A percentile compares a stretch with the other conserved stretches of the same genome.
Evolutionary conservation across 768 basidiomycete genomes (phyloP).

Genomic region (Rhizopogon vesiculosus): DNA sequence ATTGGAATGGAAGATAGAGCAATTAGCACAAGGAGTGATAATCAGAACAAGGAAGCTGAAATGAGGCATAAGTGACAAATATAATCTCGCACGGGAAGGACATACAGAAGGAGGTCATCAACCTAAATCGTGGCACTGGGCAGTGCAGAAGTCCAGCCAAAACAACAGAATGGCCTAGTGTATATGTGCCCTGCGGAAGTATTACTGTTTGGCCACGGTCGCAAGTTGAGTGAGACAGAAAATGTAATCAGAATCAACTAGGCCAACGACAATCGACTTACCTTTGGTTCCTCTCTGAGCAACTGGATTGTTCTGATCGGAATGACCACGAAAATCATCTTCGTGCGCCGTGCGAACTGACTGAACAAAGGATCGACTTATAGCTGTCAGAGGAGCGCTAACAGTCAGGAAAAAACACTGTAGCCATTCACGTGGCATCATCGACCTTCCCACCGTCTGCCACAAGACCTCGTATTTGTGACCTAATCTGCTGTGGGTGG

Average conservation of each 20-base stretch:
- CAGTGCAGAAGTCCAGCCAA: not conserved
- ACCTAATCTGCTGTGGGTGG: not conserved
- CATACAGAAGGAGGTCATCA: not conserved
- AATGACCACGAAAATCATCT: too few relatives aligned
- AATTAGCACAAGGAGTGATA: not conserved
- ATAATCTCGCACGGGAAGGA: not conserved
- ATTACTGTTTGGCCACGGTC: not conserved
- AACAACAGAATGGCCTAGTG: not conserved
- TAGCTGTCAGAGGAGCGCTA: not conserved
- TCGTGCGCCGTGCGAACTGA: too few relatives aligned
- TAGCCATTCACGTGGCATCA: not conserved
- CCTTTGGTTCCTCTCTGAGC: not conserved
- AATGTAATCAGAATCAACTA: not conserved
- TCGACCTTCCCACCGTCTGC: not conserved
- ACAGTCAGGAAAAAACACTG: not conserved
- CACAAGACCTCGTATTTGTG: not conserved
- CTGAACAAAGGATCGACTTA: too few relatives aligned
- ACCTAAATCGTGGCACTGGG: not conserved
- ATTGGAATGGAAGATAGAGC: not conserved
- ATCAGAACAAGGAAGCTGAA: not conserved
- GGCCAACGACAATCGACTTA: not conserved
- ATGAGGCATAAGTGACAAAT: not conserved
- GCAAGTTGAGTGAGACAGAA: too few relatives aligned
- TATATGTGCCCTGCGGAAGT: not conserved
- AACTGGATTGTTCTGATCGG: too few relatives aligned